A percentile compares a stretch with the other conserved stretches of the same genome.
These are phyloP conservation scores for Aegilops sharonensis DNA, from an alignment of 176 grass and related monocot genomes.

Conservation along the genomic window DNA sequence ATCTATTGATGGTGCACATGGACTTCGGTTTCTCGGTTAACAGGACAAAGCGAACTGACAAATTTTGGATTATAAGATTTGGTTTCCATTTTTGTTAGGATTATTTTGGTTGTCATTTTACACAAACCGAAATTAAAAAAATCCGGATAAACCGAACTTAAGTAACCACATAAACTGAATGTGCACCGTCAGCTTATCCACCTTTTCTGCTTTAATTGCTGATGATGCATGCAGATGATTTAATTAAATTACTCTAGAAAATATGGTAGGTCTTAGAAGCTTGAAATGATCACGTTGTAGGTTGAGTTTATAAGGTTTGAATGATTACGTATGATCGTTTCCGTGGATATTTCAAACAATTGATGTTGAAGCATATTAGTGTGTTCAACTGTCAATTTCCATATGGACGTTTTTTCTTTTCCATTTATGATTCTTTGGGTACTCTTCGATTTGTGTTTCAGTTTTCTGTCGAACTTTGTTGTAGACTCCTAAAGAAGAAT, in stretches of 20 bases:
- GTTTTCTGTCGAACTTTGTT: constrained; percentile 8
- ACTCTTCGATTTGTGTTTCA: constrained; percentile 19
- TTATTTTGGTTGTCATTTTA: no score
- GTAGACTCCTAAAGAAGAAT: constrained; percentile 47
- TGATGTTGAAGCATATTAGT: not conserved
- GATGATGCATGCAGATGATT: not conserved
- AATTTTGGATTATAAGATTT: no score
- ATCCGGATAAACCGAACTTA: no score
- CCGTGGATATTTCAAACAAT: not conserved
- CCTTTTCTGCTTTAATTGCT: not conserved
- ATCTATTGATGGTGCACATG: no score
- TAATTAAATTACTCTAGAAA: not conserved
- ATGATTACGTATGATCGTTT: not conserved
- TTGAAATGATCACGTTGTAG: not conserved
- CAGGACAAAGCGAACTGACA: no score
- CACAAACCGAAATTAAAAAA: no score
- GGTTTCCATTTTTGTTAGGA: no score
- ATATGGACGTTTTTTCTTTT: not conserved
- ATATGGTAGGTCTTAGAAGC: not conserved
- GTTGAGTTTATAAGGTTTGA: constrained; percentile 20
- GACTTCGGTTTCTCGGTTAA: no score
- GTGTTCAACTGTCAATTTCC: not conserved
- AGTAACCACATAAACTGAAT: no score
- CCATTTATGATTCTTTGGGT: not conserved
- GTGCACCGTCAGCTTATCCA: not conserved